Evolutionary conservation across 2,329 filamentous ascomycete species (phyloP).

Genomic region (Lasiodiplodia theobromae): DNA sequence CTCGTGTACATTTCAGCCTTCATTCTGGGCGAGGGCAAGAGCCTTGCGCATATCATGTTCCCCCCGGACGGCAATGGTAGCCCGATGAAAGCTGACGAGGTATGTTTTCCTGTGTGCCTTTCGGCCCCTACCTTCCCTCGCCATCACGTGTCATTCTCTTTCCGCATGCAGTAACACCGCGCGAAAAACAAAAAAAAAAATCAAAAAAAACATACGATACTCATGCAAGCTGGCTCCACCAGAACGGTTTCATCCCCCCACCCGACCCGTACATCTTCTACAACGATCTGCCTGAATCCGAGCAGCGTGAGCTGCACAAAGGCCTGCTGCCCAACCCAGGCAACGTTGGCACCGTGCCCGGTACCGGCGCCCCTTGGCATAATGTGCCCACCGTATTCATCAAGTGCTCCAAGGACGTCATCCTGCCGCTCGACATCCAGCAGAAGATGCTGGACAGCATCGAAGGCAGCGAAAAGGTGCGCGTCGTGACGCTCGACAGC

Average conservation of each 20-base stretch:
- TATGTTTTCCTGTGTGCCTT: not conserved
- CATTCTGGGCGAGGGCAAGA: not conserved
- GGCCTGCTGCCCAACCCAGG: not conserved
- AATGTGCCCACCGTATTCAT: slow-evolving; percentile 37
- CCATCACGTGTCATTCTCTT: not conserved
- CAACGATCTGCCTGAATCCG: slow-evolving; percentile 34
- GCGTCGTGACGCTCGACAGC: slow-evolving; percentile 32
- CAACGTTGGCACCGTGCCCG: slow-evolving; percentile 17
- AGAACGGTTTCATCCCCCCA: slow-evolving; percentile 15
- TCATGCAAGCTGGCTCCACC: not conserved
- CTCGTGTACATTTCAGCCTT: slow-evolving; percentile 24
- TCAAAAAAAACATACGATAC: not conserved
- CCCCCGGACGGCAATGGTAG: not conserved
- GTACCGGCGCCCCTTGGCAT: slow-evolving; percentile 33
- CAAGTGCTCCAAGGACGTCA: slow-evolving; percentile 35
- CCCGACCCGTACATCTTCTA: slow-evolving; percentile 35
- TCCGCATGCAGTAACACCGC: not conserved
- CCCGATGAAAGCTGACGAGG: not conserved
- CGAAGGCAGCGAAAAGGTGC: slow-evolving; percentile 33
- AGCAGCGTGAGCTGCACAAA: slow-evolving; percentile 5
- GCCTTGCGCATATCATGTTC: not conserved
- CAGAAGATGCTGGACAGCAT: slow-evolving; percentile 34
- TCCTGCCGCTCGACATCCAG: slow-evolving; percentile 33
- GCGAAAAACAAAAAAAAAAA: not conserved
- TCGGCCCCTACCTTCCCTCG: not conserved